These are phyloP conservation scores for Cytospora mali DNA, from an alignment of 2,329 filamentous ascomycete genomes.

Conservation along the genomic window DNA sequence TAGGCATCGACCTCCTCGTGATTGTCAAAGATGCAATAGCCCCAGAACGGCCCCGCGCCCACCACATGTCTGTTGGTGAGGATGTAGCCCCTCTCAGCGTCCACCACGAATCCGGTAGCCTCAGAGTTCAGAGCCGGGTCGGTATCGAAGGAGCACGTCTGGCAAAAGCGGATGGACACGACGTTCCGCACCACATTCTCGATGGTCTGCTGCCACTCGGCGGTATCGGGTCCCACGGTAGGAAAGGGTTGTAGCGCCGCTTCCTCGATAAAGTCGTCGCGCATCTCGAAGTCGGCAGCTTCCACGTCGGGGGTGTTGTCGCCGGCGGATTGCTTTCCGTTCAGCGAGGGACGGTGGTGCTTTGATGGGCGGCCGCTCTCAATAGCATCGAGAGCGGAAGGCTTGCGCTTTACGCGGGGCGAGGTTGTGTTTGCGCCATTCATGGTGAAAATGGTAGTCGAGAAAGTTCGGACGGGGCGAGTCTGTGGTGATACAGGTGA, in stretches of 20 bases:
- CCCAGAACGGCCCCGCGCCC: conserved; percentile 94
- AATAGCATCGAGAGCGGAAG: conserved; percentile 28
- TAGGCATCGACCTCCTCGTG: conserved; percentile 96
- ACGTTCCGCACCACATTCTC: conserved; percentile 93
- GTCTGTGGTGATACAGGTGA: conserved; percentile 7
- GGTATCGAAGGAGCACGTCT: conserved; percentile 98
- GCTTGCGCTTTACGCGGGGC: conserved; percentile 34
- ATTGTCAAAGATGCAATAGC: conserved; percentile 97
- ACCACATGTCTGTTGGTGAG: conserved; percentile 92
- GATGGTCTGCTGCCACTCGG: conserved; percentile 94
- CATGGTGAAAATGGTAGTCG: conserved; percentile 28
- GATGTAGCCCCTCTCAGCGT: conserved; percentile 88
- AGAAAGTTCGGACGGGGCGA: conserved; percentile 15
- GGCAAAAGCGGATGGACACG: conserved; percentile 98
- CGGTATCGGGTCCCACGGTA: conserved; percentile 59
- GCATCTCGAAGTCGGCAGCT: conserved; percentile 27
- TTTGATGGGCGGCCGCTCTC: conserved; percentile 33
- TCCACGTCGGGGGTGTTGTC: conserved; percentile 32
- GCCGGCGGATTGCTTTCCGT: conserved; percentile 31
- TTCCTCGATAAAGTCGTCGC: conserved; percentile 25
- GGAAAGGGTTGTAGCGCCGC: conserved; percentile 31
- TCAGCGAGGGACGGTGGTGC: conserved; percentile 31
- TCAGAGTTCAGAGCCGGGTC: conserved; percentile 91
- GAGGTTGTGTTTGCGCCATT: conserved; percentile 30
- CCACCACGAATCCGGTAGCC: conserved; percentile 96